Conservation (phyloP, 139 green algal species). For the Micractinium sp. region DNA sequence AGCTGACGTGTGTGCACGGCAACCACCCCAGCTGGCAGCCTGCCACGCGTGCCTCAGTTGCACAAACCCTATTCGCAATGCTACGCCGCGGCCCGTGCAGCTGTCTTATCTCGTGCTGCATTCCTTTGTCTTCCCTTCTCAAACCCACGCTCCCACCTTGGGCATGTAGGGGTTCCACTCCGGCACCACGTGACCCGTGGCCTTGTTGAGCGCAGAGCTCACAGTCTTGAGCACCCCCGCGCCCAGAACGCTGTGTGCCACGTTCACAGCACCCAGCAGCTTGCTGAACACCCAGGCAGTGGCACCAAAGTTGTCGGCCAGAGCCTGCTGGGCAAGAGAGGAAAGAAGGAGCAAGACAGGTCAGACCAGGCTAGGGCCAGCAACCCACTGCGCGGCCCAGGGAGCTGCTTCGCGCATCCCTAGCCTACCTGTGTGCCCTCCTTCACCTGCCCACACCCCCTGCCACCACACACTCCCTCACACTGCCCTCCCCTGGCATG, state of each 20-base stretch:
- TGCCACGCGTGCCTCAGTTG: background rate
- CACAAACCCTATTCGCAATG: too few species aligned
- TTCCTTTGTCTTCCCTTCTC: background rate
- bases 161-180: conserved; percentile 97
- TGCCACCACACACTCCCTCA: background rate
- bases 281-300: conserved; percentile 73
- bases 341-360: background rate
- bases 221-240: conserved; percentile 74
- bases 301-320: conserved; percentile 86
- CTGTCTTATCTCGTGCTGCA: background rate
- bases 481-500: background rate
- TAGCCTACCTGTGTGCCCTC: too few species aligned
- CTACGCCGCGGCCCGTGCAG: background rate
- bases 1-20: background rate
- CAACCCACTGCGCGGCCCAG: background rate
- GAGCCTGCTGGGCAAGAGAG: conserved; percentile 15
- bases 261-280: conserved; percentile 83
- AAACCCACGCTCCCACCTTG: conserved; percentile 52
- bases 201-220: conserved; percentile 75
- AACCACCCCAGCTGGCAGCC: background rate
- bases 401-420: background rate
- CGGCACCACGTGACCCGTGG: conserved; percentile 79
- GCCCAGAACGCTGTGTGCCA: conserved; percentile 83
- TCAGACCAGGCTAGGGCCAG: background rate
- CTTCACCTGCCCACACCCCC: background rate